Evolutionary conservation across 2,329 filamentous ascomycete species (phyloP).

Genomic region (Cercospora citrullina): DNA sequence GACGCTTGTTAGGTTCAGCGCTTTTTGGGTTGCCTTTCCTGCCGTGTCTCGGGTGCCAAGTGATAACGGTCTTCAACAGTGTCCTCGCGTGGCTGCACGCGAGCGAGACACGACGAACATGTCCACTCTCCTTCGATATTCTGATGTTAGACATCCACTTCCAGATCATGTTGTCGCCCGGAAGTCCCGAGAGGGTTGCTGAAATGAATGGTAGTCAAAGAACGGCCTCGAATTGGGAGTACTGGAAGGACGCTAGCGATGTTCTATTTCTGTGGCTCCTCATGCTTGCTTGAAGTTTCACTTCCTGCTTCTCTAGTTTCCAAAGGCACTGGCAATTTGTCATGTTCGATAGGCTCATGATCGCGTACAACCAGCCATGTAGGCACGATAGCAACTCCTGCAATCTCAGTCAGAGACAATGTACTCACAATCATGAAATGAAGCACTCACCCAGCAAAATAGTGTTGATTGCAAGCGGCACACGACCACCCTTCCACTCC

Average conservation of each 20-base stretch:
- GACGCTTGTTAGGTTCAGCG: not conserved
- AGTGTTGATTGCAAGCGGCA: conserved; percentile 47
- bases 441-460: conserved; percentile 29
- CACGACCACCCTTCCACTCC: conserved; percentile 46
- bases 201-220: not conserved
- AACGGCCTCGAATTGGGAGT: not conserved
- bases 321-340: not conserved
- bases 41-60: not conserved
- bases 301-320: not conserved
- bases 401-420: not conserved
- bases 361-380: conserved; percentile 38
- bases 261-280: not conserved
- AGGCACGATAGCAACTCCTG: conserved; percentile 32
- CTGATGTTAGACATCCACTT: not conserved
- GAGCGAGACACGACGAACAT: not conserved
- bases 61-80: conserved; percentile 3
- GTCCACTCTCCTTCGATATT: not conserved
- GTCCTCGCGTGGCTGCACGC: not conserved
- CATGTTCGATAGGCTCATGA: conserved; percentile 33
- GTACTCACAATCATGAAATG: not conserved
- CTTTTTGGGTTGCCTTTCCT: not conserved
- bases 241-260: not conserved
- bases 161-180: not conserved
- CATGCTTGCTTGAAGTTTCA: conserved; percentile 6
- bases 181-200: not conserved